Percentiles rank a stretch among this genome's conserved stretches.
Evolutionary conservation across 2,329 filamentous ascomycete species (phyloP).

Genomic region (Pseudopithomyces maydicus): DNA sequence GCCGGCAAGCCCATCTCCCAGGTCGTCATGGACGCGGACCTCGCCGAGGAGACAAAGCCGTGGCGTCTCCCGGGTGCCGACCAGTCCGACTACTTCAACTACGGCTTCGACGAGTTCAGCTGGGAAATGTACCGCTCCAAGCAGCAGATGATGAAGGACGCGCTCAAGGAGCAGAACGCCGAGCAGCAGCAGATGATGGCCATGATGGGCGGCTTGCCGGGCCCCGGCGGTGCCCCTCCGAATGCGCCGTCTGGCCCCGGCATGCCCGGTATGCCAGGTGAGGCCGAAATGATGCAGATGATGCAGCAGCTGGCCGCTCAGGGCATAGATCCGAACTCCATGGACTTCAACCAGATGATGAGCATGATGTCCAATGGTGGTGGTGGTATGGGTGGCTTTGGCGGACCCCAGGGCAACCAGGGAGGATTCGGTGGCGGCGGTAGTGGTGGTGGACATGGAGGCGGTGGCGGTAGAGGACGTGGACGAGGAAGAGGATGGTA

Average conservation of each 20-base stretch:
- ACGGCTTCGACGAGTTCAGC: slow-evolving; percentile 97
- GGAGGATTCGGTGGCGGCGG: slow-evolving; percentile 33
- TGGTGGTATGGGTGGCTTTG: slow-evolving; percentile 34
- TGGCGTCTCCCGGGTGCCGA: slow-evolving; percentile 96
- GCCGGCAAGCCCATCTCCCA: slow-evolving; percentile 74
- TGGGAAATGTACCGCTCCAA: slow-evolving; percentile 95
- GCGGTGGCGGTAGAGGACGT: slow-evolving; percentile 32
- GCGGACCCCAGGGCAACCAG: slow-evolving; percentile 23
- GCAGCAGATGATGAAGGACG: slow-evolving; percentile 77
- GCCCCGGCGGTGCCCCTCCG: slow-evolving; percentile 17
- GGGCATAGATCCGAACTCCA: slow-evolving; percentile 47
- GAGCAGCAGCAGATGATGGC: slow-evolving; percentile 65
- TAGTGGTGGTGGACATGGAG: slow-evolving; percentile 35
- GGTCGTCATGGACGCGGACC: slow-evolving; percentile 58
- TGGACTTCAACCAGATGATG: slow-evolving; percentile 42
- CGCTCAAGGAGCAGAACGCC: slow-evolving; percentile 81
- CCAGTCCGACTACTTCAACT: slow-evolving; percentile 97
- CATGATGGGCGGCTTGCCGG: slow-evolving; percentile 51
- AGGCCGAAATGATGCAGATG: slow-evolving; percentile 63
- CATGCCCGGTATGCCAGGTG: slow-evolving; percentile 47
- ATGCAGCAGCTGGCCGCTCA: slow-evolving; percentile 60
- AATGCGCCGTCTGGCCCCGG: slow-evolving; percentile 38
- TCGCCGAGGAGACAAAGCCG: slow-evolving; percentile 78
- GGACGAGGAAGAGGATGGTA: slow-evolving; percentile 11
- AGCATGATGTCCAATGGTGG: slow-evolving; percentile 43